These are phyloP conservation scores for Vigna trinervia DNA, from an alignment of 306 rosid genomes.

Conservation along the genomic window DNA sequence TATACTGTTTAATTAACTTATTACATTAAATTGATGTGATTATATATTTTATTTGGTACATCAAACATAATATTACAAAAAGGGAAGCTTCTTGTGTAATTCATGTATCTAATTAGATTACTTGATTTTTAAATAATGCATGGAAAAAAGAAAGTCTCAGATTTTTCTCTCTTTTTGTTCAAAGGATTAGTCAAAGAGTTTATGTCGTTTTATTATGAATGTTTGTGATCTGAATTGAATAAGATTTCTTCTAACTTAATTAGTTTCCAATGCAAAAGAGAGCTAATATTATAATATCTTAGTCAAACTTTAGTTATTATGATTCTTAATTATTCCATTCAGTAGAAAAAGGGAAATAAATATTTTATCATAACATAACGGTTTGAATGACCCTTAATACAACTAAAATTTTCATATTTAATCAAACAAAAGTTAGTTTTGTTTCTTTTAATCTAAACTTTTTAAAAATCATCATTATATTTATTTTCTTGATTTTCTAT, in stretches of 20 bases:
- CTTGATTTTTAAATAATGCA: neutral
- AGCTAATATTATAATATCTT: neutral
- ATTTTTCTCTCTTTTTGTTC: too few species aligned
- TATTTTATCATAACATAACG: neutral
- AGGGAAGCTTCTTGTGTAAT: neutral
- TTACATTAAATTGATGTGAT: neutral
- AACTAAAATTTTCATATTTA: neutral
- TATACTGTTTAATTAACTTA: neutral
- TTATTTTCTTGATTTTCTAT: too few species aligned
- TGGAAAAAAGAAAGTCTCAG: neutral
- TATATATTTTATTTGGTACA: neutral
- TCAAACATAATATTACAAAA: neutral
- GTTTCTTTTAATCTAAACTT: too few species aligned
- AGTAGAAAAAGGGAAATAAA: neutral
- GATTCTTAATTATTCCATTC: neutral
- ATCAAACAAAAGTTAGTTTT: neutral
- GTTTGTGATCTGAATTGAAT: neutral
- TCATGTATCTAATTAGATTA: neutral
- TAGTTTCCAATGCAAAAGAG: neutral
- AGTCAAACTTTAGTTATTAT: neutral
- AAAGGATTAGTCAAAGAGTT: neutral
- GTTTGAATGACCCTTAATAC: neutral
- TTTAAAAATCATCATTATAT: too few species aligned
- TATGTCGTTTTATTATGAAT: neutral
- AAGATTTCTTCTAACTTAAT: too few species aligned